Conservation (phyloP, 352 stramenopile species). For the Phytopythium aichiense region DNA sequence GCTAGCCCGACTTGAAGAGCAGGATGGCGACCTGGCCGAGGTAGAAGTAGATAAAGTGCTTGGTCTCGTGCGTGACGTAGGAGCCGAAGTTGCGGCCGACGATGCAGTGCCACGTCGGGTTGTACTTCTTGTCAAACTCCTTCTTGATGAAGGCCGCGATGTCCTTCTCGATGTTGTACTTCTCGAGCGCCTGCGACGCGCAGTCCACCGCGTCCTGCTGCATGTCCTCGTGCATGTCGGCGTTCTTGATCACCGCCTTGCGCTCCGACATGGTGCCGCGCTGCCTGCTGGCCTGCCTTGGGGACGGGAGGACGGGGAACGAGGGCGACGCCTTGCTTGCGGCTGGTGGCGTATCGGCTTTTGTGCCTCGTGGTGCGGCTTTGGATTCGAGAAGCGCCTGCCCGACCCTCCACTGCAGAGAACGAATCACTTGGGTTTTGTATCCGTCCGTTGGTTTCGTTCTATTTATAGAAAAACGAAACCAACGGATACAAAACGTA, state of each 20-base stretch:
- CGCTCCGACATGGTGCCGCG: slow-evolving; percentile 79
- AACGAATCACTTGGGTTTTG: too few relatives aligned
- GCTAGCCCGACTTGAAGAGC: slow-evolving; percentile 90
- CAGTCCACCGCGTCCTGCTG: slow-evolving; percentile 99
- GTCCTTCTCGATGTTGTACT: slow-evolving; percentile 99
- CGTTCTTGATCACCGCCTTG: slow-evolving; percentile 99
- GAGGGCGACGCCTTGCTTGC: neutral
- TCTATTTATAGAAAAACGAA: neutral
- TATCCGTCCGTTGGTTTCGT: neutral
- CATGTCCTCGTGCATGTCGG: slow-evolving; percentile 99
- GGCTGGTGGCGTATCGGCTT: neutral
- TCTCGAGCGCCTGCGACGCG: slow-evolving; percentile 97
- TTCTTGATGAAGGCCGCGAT: slow-evolving; percentile 93
- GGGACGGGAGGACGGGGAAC: neutral
- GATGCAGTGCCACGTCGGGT: slow-evolving; percentile 93
- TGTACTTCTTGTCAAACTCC: slow-evolving; percentile 93
- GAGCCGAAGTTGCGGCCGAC: slow-evolving; percentile 93
- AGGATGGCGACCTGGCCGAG: slow-evolving; percentile 91
- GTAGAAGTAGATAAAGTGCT: slow-evolving; percentile 97
- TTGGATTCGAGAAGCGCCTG: neutral
- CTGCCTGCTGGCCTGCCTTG: neutral
- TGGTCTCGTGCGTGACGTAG: slow-evolving; percentile 93
- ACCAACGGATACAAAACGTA: neutral
- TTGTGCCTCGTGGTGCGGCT: neutral
- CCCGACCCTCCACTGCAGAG: too few relatives aligned